Percentiles rank a stretch among this genome's conserved stretches.
These are phyloP conservation scores for Citrus cavaleriei DNA, from an alignment of 345 rosid genomes.

Conservation along the genomic window DNA sequence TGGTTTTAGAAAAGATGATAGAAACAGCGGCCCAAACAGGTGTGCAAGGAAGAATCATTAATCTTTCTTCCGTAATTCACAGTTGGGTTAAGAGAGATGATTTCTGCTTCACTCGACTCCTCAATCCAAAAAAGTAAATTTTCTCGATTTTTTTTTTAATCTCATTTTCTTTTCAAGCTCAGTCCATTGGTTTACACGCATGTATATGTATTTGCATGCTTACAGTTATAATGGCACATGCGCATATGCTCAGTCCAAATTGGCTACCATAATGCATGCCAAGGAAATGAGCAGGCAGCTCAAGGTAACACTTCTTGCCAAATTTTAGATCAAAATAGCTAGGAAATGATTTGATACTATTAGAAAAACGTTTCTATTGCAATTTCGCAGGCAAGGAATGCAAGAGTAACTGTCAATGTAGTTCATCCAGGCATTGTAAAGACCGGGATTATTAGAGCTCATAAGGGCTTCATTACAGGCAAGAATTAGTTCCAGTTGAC, in stretches of 20 bases:
- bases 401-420: conserved; percentile 77
- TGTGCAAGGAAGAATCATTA: conserved; percentile 78
- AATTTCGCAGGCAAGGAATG: conserved; percentile 66
- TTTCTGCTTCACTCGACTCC: conserved; percentile 59
- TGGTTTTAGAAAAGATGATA: conserved; percentile 74
- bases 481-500: background rate
- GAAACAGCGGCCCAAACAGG: conserved; percentile 70
- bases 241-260: conserved; percentile 89
- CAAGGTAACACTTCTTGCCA: conserved; percentile 35
- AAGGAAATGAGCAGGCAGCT: conserved; percentile 73
- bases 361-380: background rate
- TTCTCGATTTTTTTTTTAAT: no score
- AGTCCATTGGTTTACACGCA: background rate
- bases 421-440: conserved; percentile 95
- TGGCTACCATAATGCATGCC: conserved; percentile 80
- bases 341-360: background rate
- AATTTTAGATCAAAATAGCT: background rate
- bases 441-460: conserved; percentile 90
- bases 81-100: conserved; percentile 70
- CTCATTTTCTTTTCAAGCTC: background rate
- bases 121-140: conserved; percentile 65
- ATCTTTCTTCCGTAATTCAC: conserved; percentile 92
- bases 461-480: conserved; percentile 81
- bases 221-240: conserved; percentile 75
- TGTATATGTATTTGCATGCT: background rate